These are phyloP conservation scores for Penicillium canescens DNA, from an alignment of 495 filamentous ascomycete genomes.

Conservation along the genomic window DNA sequence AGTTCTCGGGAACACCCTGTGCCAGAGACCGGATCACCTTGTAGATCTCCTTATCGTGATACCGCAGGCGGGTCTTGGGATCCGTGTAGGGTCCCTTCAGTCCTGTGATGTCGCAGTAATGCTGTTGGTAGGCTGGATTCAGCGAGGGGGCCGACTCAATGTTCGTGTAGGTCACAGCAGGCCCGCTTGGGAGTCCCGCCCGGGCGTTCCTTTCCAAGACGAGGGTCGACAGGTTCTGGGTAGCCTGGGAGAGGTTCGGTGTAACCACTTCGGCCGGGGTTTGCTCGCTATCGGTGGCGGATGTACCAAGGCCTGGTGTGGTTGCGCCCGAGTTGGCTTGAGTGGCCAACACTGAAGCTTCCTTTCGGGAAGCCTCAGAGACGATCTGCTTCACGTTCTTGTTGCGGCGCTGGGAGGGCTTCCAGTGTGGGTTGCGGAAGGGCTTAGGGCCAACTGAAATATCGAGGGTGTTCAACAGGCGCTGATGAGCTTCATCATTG, in stretches of 20 bases:
- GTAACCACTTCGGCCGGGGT: constrained; percentile 59
- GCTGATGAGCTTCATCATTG: constrained; percentile 52
- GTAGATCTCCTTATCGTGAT: constrained; percentile 89
- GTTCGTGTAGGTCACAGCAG: constrained; percentile 87
- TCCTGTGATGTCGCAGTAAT: constrained; percentile 95
- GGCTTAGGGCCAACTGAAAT: constrained; percentile 77
- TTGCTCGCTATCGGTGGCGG: constrained; percentile 49
- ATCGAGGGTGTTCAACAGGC: constrained; percentile 82
- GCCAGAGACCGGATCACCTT: constrained; percentile 71
- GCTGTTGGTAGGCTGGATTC: constrained; percentile 67
- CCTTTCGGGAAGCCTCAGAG: constrained; percentile 81
- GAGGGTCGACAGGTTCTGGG: constrained; percentile 77
- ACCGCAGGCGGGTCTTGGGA: constrained; percentile 87
- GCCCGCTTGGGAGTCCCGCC: constrained; percentile 49
- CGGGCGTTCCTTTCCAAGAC: constrained; percentile 74
- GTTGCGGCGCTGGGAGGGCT: constrained; percentile 89
- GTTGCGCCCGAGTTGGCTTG: constrained; percentile 79
- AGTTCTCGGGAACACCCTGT: constrained; percentile 80
- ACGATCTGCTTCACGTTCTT: constrained; percentile 98
- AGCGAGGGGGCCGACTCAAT: constrained; percentile 89
- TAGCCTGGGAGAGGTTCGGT: constrained; percentile 79
- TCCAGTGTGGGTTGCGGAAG: constrained; percentile 88
- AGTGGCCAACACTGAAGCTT: constrained; percentile 75
- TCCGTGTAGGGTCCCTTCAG: constrained; percentile 85
- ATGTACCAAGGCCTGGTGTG: constrained; percentile 64